Conservation (phyloP, 2,329 filamentous ascomycete genomes). For the Dactylellina haptotyla region DNA sequence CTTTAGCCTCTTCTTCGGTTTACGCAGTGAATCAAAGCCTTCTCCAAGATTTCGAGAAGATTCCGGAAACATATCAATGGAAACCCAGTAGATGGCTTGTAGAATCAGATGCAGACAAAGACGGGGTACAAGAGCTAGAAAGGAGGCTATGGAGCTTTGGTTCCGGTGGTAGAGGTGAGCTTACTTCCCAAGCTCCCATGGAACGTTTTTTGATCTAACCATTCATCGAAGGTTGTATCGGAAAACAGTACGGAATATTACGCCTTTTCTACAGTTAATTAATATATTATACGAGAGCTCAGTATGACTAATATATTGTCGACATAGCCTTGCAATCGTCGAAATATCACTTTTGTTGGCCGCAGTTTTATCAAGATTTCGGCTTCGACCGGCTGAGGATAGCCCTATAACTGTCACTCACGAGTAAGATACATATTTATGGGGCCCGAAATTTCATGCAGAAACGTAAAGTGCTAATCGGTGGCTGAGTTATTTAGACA, state of each 20-base stretch:
- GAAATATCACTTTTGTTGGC: slow-evolving; percentile 43
- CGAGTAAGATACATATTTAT: background rate
- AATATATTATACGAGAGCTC: background rate
- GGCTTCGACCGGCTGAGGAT: slow-evolving; percentile 22
- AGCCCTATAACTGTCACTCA: slow-evolving; percentile 14
- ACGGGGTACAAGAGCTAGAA: slow-evolving; percentile 51
- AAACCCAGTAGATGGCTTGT: slow-evolving; percentile 50
- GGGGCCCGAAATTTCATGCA: background rate
- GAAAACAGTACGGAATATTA: slow-evolving; percentile 52
- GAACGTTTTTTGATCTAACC: slow-evolving; percentile 38
- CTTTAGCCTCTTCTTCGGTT: slow-evolving; percentile 64
- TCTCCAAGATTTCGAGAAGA: slow-evolving; percentile 23
- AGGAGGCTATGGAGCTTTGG: slow-evolving; percentile 54
- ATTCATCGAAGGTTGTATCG: slow-evolving; percentile 42
- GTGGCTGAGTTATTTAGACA: slow-evolving; percentile 41
- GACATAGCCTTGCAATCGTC: slow-evolving; percentile 32
- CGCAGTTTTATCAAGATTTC: slow-evolving; percentile 36
- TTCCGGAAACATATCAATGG: slow-evolving; percentile 3
- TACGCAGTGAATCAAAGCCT: slow-evolving; percentile 65
- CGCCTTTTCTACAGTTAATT: too few relatives aligned
- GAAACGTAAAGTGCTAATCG: background rate
- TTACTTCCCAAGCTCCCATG: slow-evolving; percentile 24
- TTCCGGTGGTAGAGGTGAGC: slow-evolving; percentile 51
- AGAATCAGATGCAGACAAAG: slow-evolving; percentile 18
- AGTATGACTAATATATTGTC: background rate